These are phyloP conservation scores for Phytophthora sp. DNA, from an alignment of 352 stramenopile species.

Conservation along the genomic window DNA sequence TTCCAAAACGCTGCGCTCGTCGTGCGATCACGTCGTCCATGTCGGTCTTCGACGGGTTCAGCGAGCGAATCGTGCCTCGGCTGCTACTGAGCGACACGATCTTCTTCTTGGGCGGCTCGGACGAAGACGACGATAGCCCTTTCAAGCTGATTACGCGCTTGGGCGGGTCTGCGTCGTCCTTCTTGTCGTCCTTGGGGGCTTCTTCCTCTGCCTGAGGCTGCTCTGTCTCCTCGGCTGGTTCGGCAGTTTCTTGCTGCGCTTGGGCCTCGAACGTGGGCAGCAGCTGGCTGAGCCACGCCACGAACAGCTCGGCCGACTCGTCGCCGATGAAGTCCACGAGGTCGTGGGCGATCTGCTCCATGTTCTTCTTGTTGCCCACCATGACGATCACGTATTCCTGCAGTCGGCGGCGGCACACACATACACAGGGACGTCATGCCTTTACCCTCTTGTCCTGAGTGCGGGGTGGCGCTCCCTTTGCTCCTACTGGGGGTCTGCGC, in stretches of 20 bases:
- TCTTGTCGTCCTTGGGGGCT: slow-evolving; percentile 7
- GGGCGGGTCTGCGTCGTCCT: slow-evolving; percentile 22
- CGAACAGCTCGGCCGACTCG: slow-evolving; percentile 76
- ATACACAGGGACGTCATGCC: slow-evolving; percentile 38
- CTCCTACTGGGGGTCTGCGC: slow-evolving; percentile 29
- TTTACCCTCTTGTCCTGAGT: slow-evolving; percentile 30
- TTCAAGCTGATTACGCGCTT: slow-evolving; percentile 80
- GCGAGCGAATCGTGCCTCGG: slow-evolving; percentile 57
- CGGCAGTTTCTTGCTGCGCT: neutral
- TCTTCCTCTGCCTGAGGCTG: slow-evolving; percentile 14
- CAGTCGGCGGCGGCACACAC: slow-evolving; percentile 15
- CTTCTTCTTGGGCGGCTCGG: slow-evolving; percentile 49
- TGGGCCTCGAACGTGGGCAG: slow-evolving; percentile 57
- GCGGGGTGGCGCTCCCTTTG: slow-evolving; percentile 21
- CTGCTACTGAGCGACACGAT: slow-evolving; percentile 50
- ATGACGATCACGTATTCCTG: slow-evolving; percentile 89
- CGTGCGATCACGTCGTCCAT: slow-evolving; percentile 65
- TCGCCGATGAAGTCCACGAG: slow-evolving; percentile 87
- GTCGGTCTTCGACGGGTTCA: slow-evolving; percentile 51
- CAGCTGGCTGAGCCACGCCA: slow-evolving; percentile 67
- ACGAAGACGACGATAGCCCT: slow-evolving; percentile 34
- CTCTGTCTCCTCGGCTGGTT: neutral
- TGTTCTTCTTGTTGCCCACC: slow-evolving; percentile 89
- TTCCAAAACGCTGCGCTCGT: slow-evolving; percentile 80
- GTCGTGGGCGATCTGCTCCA: slow-evolving; percentile 83